Conservation (phyloP, 176 grass and related monocot species). For the Alopecurus myosuroides region DNA sequence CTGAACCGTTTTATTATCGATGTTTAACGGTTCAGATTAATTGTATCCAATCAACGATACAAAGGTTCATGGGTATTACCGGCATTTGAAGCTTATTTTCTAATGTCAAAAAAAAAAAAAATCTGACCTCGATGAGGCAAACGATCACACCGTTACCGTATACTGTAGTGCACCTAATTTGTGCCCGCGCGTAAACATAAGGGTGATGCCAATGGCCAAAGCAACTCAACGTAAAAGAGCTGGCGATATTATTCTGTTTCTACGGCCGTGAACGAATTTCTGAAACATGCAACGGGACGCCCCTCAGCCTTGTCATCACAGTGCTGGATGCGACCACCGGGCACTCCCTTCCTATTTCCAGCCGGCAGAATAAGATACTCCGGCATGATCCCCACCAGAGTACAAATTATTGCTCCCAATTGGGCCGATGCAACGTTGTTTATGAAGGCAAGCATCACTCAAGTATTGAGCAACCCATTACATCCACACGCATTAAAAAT, state of each 20-base stretch:
- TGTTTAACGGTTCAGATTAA: too few species aligned
- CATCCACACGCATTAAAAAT: not conserved
- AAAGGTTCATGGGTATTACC: not conserved
- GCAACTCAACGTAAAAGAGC: not conserved
- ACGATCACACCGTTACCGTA: not conserved
- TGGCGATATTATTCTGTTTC: not conserved
- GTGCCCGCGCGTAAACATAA: not conserved
- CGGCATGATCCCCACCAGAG: not conserved
- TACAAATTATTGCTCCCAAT: not conserved
- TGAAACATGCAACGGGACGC: not conserved
- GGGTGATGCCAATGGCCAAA: not conserved
- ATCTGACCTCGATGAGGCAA: not conserved
- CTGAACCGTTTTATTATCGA: too few species aligned
- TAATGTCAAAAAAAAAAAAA: too few species aligned
- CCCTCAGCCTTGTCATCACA: not conserved
- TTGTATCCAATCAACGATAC: too few species aligned
- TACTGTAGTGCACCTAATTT: not conserved
- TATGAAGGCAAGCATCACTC: not conserved
- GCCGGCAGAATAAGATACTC: slow-evolving; percentile 10
- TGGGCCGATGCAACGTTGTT: not conserved
- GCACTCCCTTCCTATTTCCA: not conserved
- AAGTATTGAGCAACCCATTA: not conserved
- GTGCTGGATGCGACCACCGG: not conserved
- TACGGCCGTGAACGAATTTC: not conserved
- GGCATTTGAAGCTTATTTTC: not conserved